phyloP scores from a whole-genome alignment of 148 eudicot genomes.

The Polygonum maritimum region DNA sequence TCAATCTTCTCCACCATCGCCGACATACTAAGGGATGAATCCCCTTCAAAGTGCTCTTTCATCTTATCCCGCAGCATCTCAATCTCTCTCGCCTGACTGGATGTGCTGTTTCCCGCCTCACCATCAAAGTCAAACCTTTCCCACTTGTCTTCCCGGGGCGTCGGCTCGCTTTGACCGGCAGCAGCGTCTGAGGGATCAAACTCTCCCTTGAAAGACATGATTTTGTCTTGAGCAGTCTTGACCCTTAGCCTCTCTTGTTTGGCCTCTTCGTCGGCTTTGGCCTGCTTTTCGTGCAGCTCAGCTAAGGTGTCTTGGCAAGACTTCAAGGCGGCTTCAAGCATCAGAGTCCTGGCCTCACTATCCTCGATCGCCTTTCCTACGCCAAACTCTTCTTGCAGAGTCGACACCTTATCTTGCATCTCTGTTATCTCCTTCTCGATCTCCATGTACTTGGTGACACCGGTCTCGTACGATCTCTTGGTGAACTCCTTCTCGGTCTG shows the following conservation, averaged over 20 bases:
- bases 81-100: constrained; percentile 22
- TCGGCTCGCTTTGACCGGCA: constrained; percentile 10
- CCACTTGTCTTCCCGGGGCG: constrained; percentile 16
- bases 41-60: constrained; percentile 36
- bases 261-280: constrained; percentile 41
- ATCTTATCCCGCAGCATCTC: constrained; percentile 34
- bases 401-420: constrained; percentile 58
- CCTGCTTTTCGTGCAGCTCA: constrained; percentile 62
- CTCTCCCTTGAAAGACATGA: constrained; percentile 41
- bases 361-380: constrained; percentile 58
- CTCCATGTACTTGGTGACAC: constrained; percentile 59
- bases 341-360: constrained; percentile 69
- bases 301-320: constrained; percentile 66
- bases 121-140: constrained; percentile 12
- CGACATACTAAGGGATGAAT: constrained; percentile 34
- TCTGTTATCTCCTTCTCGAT: constrained; percentile 56
- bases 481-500: constrained; percentile 88
- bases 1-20: constrained; percentile 77
- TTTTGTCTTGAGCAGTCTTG: constrained; percentile 42
- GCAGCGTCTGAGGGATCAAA: constrained; percentile 18
- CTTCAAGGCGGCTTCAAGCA: constrained; percentile 76
- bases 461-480: constrained; percentile 76
- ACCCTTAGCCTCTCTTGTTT: constrained; percentile 42
- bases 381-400: constrained; percentile 72
- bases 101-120: constrained; percentile 2